Base-by-base conservation (phyloP, 1,284 basidiomycete genomes). In the Vanrija sp. region DNA sequence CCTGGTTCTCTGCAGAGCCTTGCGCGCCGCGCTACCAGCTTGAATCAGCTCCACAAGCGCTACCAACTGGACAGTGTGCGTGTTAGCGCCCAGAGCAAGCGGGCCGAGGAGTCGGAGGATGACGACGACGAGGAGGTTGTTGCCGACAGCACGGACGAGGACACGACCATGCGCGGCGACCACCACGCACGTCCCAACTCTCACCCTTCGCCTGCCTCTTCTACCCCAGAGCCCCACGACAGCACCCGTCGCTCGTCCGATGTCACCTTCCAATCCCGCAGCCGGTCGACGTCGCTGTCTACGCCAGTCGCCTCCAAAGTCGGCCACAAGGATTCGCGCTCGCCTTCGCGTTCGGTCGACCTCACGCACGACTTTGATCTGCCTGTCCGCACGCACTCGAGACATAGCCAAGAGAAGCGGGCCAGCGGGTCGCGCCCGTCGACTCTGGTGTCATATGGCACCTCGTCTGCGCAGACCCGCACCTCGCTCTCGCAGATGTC, bases 1-100 rank as follows among this genome's bases (percentile, higher is more conserved):
- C 69, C 74, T 21, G 74, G 79, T 64, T 80, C 79, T 18, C 66
- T 81, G 12, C 79, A 78, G 38, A 75, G 77, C 54, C 67, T 80
- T 21, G 74, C 78, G 38, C 69, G 79, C 18, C 78, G 80, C 58
- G 79, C 78, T 9, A 77, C 77, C 34, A 80, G 77, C 54, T 63
- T 81, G 18, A 74, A 61, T 54, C 65, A 68, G 19, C 49, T 76
- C 19, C 65, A 71, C 50, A 56, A 65, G 26, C 61, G 61, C 16
- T 72, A 67, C 61, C 60, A 65, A 46, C 55, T 64, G 26, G 68
- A 71, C 54, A 67, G 66, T n/a, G 47, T 46, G 5, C 55, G 46
- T 6, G 45, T 42, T 45, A 50, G 46, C 34, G 21, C 28, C n/a
- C 34, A 34, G 34, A 34, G 34, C 34, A 34, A 34, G 34, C 34